Evolutionary conservation across 2,329 filamentous ascomycete species (phyloP), one percentile per base, ranked within the genome.

Genomic region (Colletotrichum cereale): DNA sequence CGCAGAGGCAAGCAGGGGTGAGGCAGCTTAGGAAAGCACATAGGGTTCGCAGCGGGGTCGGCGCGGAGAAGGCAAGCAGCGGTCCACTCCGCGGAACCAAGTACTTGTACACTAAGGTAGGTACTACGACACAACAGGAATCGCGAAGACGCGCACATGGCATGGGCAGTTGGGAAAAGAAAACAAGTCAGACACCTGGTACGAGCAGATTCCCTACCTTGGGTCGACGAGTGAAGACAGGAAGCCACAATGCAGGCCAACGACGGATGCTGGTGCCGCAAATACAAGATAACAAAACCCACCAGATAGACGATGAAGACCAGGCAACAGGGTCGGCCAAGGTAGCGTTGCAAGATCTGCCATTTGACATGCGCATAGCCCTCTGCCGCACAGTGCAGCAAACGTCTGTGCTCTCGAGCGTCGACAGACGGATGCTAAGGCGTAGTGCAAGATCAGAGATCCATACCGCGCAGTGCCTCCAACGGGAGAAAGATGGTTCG

Each of bases 371-470:
- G 61, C 70, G 70, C 70, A 66, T 71, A 61, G 66, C 61, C 67
- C 66, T 72, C 70, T 70, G 57, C 69, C 66, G 69, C 70, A 72
- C 70, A 72, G 70, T 71, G 67, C 70, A 72, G 66, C 56, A 50
- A 40, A 70, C 16, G 70, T 70, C 70, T 72, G 66, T 72, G 70
- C 70, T 11, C 40, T 57, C 52, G 52, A 62, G 65, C 44, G n/a
- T 63, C 58, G 58, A 57, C 21, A 53, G 53, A 44, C 26, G 53
- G 53, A 57, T 57, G 53, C 53, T 57, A 40, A 36, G 40, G n/a
- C 34, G n/a, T 60, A 60, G 38, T 58, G 24, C 40, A 60, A 64
- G 65, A 71, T 68, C 68, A 71, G 57, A 71, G 52, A 71, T 71
- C 65, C 65, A 64, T 71, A 31, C 26, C 47, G 47, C 47, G 50